These are phyloP conservation scores for Thelonectria rubi DNA, from an alignment of 2,329 filamentous ascomycete species.

Conservation along the genomic window DNA sequence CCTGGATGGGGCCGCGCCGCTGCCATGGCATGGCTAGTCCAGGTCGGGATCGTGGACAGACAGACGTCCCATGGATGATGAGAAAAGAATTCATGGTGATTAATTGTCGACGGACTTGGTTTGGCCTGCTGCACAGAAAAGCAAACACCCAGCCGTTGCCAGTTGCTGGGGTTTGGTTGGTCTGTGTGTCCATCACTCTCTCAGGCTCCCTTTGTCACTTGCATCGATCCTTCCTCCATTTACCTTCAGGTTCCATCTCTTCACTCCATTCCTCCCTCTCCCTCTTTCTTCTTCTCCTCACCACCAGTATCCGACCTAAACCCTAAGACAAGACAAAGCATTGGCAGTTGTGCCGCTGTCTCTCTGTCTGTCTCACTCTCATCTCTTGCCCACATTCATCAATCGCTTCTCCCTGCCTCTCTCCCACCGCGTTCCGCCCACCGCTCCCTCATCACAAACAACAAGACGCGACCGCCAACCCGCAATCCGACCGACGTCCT, in stretches of 20 bases:
- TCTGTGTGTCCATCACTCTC: not conserved
- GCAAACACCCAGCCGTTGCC: not conserved
- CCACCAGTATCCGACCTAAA: not conserved
- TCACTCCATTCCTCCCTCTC: conserved; percentile 10
- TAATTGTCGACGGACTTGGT: not conserved
- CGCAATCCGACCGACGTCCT: not conserved
- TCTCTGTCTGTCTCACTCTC: conserved; percentile 4
- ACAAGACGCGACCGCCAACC: not conserved
- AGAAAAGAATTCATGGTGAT: not conserved
- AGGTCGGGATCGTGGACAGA: not conserved
- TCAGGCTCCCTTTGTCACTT: conserved; percentile 9
- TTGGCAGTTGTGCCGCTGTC: conserved; percentile 1
- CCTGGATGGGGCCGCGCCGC: not conserved
- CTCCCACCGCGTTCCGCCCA: not conserved
- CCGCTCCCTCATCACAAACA: not conserved
- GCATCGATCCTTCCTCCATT: conserved; percentile 16
- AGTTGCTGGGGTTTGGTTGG: not conserved
- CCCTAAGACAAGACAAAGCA: conserved; percentile 7
- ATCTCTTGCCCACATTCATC: conserved; percentile 1
- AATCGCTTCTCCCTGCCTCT: not conserved
- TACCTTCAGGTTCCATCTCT: not conserved
- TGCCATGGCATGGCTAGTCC: not conserved
- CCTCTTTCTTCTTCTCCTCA: conserved; percentile 4
- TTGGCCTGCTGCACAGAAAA: not conserved
- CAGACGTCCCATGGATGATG: not conserved